A percentile compares a stretch with the other conserved stretches of the same genome.
These are phyloP conservation scores for Candida methanosorbosa DNA, from an alignment of 805 yeast genomes.

Conservation along the genomic window DNA sequence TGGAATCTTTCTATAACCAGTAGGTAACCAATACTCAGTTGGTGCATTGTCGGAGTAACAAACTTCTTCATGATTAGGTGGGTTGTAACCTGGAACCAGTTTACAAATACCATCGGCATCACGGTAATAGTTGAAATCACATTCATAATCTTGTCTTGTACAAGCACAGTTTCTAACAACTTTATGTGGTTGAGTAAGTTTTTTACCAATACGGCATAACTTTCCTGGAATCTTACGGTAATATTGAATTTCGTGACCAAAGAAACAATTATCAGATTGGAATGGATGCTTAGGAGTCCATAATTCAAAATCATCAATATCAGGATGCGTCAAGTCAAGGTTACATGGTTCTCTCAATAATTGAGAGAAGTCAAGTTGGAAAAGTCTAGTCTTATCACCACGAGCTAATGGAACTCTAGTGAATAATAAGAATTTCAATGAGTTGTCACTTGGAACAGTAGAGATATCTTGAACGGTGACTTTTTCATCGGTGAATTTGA, in stretches of 20 bases:
- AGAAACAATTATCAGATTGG: conserved; percentile 45
- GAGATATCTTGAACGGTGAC: conserved; percentile 62
- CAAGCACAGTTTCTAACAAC: conserved; percentile 67
- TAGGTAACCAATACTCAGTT: conserved; percentile 66
- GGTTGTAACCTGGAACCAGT: conserved; percentile 59
- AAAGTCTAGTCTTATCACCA: conserved; percentile 42
- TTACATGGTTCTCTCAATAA: conserved; percentile 41
- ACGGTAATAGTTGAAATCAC: conserved; percentile 74
- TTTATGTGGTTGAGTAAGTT: conserved; percentile 46
- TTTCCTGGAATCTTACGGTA: conserved; percentile 52
- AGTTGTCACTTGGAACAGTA: conserved; percentile 82
- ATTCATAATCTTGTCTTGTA: conserved; percentile 77
- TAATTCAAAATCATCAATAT: conserved; percentile 48
- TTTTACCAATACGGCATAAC: conserved; percentile 57
- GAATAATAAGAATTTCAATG: conserved; percentile 65
- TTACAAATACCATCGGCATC: conserved; percentile 70
- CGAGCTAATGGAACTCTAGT: conserved; percentile 37
- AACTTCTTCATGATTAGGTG: conserved; percentile 53
- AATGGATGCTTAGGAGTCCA: conserved; percentile 53
- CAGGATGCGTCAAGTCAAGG: conserved; percentile 33
- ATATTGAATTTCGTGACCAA: conserved; percentile 59
- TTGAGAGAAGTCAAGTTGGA: conserved; percentile 50
- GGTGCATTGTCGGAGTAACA: conserved; percentile 49
- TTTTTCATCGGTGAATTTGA: conserved; percentile 50
- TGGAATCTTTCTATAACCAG: conserved; percentile 84